Conservation (phyloP, 768 basidiomycete species). For the Naganishia antarctica region DNA sequence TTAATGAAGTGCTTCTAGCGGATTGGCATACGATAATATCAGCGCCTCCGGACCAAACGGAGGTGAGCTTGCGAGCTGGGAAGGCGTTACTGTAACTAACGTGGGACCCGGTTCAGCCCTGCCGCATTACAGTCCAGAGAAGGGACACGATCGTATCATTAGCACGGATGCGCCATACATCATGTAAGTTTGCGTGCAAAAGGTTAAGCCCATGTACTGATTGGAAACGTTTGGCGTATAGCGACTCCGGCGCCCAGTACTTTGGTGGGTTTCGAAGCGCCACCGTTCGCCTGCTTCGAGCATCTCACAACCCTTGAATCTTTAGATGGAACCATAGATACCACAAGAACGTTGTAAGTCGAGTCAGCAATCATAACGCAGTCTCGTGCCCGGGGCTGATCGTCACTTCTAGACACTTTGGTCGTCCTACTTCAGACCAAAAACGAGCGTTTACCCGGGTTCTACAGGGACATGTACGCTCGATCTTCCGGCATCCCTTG, state of each 20-base stretch:
- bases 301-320: slow-evolving; percentile 51
- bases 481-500: background rate
- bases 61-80: slow-evolving; percentile 50
- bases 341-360: slow-evolving; percentile 50
- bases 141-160: slow-evolving; percentile 65
- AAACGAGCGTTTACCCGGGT: slow-evolving; percentile 91
- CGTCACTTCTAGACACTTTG: slow-evolving; percentile 66
- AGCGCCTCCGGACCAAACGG: slow-evolving; percentile 86
- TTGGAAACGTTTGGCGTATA: slow-evolving; percentile 44
- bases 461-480: slow-evolving; percentile 84
- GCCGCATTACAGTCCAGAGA: slow-evolving; percentile 83
- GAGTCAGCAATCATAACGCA: background rate
- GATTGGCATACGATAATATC: slow-evolving; percentile 83
- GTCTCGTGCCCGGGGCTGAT: background rate
- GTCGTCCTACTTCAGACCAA: slow-evolving; percentile 76
- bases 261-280: slow-evolving; percentile 34
- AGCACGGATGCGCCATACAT: slow-evolving; percentile 77
- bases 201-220: background rate
- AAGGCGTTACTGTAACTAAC: background rate
- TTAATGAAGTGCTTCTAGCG: slow-evolving; percentile 65
- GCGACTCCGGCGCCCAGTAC: slow-evolving; percentile 73
- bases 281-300: too few species aligned
- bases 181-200: slow-evolving; percentile 57
- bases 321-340: slow-evolving; percentile 71
- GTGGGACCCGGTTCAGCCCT: slow-evolving; percentile 56